These are phyloP conservation scores for Galeopsis tetrahit DNA, from an alignment of 257 asterid genomes.

Conservation along the genomic window DNA sequence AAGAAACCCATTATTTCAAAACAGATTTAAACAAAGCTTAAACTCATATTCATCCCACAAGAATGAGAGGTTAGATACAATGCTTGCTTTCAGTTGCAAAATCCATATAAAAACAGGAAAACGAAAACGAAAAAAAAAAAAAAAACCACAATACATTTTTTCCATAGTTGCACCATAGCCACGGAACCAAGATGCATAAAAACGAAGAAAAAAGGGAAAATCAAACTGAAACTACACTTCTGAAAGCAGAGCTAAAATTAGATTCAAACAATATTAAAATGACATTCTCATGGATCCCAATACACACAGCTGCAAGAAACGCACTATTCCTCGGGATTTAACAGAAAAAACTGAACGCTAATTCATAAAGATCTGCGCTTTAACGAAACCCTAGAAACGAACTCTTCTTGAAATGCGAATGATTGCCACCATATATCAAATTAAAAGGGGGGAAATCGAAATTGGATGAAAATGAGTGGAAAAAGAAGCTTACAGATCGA, in stretches of 20 bases:
- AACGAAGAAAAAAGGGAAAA: constrained; percentile 2
- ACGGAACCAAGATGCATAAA: constrained; percentile 17
- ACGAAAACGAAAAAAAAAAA: background rate
- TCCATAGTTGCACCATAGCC: constrained; percentile 21
- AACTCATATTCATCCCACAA: background rate
- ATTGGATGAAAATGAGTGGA: constrained; percentile 26
- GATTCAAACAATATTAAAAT: constrained; percentile 5
- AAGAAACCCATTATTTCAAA: constrained; percentile 29
- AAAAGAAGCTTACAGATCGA: constrained; percentile 57
- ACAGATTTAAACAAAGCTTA: constrained; percentile 18
- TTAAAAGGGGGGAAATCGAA: constrained; percentile 14
- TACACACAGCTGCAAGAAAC: constrained; percentile 25
- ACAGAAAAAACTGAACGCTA: constrained; percentile 30
- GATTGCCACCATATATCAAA: constrained; percentile 37
- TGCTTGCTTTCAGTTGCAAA: constrained; percentile 25
- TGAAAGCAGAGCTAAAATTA: constrained; percentile 18
- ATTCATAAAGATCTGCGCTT: constrained; percentile 53
- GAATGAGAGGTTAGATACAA: background rate
- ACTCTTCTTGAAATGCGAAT: constrained; percentile 35
- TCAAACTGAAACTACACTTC: constrained; percentile 28
- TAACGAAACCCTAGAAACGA: constrained; percentile 54
- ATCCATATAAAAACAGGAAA: constrained; percentile 19
- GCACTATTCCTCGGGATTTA: constrained; percentile 37
- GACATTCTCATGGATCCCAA: constrained; percentile 42
- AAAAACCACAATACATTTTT: constrained; percentile 6